Evolutionary conservation across 768 basidiomycete species (phyloP).

Genomic region (Termitomyces sp.): DNA sequence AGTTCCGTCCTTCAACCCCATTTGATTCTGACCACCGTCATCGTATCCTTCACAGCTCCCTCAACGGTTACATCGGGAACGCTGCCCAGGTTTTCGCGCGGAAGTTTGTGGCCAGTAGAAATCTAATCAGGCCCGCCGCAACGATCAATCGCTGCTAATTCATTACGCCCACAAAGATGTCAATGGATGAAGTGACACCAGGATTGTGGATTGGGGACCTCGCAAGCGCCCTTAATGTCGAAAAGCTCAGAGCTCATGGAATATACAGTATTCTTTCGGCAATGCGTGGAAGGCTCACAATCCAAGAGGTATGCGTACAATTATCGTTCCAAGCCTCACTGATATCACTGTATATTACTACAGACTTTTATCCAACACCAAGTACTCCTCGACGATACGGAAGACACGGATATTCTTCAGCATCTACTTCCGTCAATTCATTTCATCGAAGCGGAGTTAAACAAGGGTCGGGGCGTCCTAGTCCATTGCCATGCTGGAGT

Average conservation of each 20-base stretch:
- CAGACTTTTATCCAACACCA: constrained; percentile 81
- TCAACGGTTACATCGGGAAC: not conserved
- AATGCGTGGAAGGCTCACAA: constrained; percentile 63
- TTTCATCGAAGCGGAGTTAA: constrained; percentile 76
- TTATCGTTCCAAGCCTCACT: not conserved
- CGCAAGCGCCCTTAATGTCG: constrained; percentile 57
- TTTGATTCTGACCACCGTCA: not conserved
- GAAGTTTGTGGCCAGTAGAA: not conserved
- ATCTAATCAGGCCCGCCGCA: not conserved
- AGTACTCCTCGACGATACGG: constrained; percentile 71
- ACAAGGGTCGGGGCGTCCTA: constrained; percentile 71
- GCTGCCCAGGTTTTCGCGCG: no score
- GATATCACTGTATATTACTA: not conserved
- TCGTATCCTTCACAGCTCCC: not conserved
- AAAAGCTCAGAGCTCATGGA: constrained; percentile 58
- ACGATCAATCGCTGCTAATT: not conserved
- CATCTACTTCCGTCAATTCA: constrained; percentile 77
- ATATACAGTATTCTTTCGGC: constrained; percentile 72
- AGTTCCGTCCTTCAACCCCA: not conserved
- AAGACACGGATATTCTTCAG: constrained; percentile 71
- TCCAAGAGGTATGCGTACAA: constrained; percentile 48
- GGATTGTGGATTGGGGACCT: constrained; percentile 86
- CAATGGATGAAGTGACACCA: constrained; percentile 76
- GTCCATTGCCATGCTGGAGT: constrained; percentile 91
- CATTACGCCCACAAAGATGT: constrained; percentile 2